Base-by-base conservation (phyloP, 176 grass and related monocot genomes). In the Ananas comosus region DNA sequence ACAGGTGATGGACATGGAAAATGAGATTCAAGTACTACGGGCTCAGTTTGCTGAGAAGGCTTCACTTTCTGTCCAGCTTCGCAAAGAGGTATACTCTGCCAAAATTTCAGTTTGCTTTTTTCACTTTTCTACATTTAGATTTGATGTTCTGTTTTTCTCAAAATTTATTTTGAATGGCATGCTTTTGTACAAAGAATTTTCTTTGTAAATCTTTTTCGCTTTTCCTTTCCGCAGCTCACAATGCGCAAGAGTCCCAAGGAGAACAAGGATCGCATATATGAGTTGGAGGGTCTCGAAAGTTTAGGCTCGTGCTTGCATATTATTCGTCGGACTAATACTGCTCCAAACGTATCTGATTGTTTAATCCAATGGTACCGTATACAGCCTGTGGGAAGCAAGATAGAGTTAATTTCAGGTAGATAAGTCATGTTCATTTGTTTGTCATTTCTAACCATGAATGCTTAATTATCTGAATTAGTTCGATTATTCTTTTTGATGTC, bases 1-100 rank as follows among this genome's bases (percentile, higher is more conserved):
- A 42, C 66, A 95, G 91, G 91, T 85, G 78, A 95, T 95, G 91
- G 86, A 95, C 81, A 74, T 95, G 81, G 81, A 85, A 87, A 83
- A 84, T 90, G 91, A 94, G 78, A 86, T 90, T 53, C 73, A 74
- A 75, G 74, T 77, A 66, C 87, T 95, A 51, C 81, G 83, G 12
- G 82, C 79, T 73, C 88, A 61, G 12, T 76, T 90, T 18, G 54
- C 71, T 74, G 86, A 87, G 79, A 95, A 81, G 69, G 86, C 83
- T 10, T 48, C 49, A 2, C 65, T 77, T 84, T 95, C 86, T 75
- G 74, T 87, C 77, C 83, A 90, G 75, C 80, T 95, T 72, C 79
- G 82, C 78, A 95, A 95, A 68, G 91, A 95, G 91, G 91, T 94
- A 90, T 72, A 6, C 14, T 66, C 50, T 22, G 10, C 56, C 56